phyloP scores from a whole-genome alignment of 176 grass and related monocot genomes.

The Aechmea fasciata region DNA sequence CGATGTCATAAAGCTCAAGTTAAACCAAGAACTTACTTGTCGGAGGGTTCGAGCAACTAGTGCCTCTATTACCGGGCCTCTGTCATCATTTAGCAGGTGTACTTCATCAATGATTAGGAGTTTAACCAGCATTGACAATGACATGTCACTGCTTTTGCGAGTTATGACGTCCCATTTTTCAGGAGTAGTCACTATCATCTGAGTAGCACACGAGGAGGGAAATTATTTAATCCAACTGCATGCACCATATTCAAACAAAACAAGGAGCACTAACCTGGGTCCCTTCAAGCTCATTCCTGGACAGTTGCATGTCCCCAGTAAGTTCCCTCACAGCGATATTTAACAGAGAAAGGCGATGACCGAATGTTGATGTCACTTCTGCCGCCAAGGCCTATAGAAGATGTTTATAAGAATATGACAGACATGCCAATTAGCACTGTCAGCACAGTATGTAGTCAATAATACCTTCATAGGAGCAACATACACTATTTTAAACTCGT shows the following conservation, averaged over 20 bases:
- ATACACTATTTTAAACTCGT: constrained; percentile 99
- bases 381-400: constrained; percentile 75
- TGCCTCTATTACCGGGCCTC: constrained; percentile 94
- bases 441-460: constrained; percentile 7
- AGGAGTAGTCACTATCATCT: constrained; percentile 99
- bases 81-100: constrained; percentile 94
- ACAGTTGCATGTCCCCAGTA: constrained; percentile 95
- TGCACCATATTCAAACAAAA: constrained; percentile 8
- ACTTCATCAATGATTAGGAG: constrained; percentile 97
- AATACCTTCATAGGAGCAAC: constrained; percentile 99
- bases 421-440: neutral
- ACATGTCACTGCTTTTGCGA: constrained; percentile 99
- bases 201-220: constrained; percentile 23
- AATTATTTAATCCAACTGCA: constrained; percentile 8
- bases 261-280: constrained; percentile 48
- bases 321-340: constrained; percentile 82
- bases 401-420: constrained; percentile 21
- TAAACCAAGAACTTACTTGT: constrained; percentile 35
- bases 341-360: constrained; percentile 62
- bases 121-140: constrained; percentile 94
- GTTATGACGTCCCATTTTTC: constrained; percentile 99
- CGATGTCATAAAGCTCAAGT: too few species aligned
- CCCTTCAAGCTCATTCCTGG: constrained; percentile 85
- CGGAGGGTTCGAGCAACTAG: constrained; percentile 90
- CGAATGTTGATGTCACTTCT: constrained; percentile 86